Percentiles rank a stretch among this genome's conserved stretches.
phyloP scores from a whole-genome alignment of 2,329 filamentous ascomycete species.

The Monosporascus ibericus region DNA sequence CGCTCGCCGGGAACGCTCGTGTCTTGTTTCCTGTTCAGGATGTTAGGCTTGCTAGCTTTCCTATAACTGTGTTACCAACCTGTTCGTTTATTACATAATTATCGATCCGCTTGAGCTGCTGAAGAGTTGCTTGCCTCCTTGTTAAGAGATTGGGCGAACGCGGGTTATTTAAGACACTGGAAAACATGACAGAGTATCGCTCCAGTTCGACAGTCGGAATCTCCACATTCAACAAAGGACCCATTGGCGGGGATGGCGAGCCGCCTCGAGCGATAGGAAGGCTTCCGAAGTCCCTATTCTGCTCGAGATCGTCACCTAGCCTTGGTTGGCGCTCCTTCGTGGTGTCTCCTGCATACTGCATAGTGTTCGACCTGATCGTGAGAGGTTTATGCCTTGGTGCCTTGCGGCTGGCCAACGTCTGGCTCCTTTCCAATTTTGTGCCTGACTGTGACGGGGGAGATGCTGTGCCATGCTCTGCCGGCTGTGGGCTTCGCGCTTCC shows the following conservation, averaged over 20 bases:
- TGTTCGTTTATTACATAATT: constrained; percentile 35
- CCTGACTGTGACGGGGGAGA: constrained; percentile 14
- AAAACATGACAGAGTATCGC: constrained; percentile 92
- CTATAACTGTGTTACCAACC: constrained; percentile 17
- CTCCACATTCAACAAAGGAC: constrained; percentile 60
- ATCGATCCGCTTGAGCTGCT: constrained; percentile 50
- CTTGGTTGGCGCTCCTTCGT: constrained; percentile 6
- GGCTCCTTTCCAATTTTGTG: constrained; percentile 27
- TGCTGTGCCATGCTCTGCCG: constrained; percentile 8
- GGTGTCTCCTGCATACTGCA: constrained; percentile 23
- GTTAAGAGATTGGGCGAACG: constrained; percentile 40
- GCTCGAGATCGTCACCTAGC: constrained; percentile 9
- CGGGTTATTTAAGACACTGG: constrained; percentile 55
- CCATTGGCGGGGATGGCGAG: constrained; percentile 3
- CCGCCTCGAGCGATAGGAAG: constrained; percentile 18
- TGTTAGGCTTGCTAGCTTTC: constrained; percentile 7
- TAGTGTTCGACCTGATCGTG: constrained; percentile 36
- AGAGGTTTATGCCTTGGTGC: constrained; percentile 36
- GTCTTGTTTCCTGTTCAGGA: constrained; percentile 8
- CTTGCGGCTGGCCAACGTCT: constrained; percentile 27
- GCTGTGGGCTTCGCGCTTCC: constrained; percentile 13
- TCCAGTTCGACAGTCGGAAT: constrained; percentile 80
- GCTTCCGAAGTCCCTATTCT: constrained; percentile 19
- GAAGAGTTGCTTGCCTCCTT: constrained; percentile 53
- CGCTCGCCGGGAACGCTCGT: constrained; percentile 30